These are phyloP conservation scores for Aspergillus udagawae DNA, from an alignment of 2,329 filamentous ascomycete genomes.

Conservation along the genomic window DNA sequence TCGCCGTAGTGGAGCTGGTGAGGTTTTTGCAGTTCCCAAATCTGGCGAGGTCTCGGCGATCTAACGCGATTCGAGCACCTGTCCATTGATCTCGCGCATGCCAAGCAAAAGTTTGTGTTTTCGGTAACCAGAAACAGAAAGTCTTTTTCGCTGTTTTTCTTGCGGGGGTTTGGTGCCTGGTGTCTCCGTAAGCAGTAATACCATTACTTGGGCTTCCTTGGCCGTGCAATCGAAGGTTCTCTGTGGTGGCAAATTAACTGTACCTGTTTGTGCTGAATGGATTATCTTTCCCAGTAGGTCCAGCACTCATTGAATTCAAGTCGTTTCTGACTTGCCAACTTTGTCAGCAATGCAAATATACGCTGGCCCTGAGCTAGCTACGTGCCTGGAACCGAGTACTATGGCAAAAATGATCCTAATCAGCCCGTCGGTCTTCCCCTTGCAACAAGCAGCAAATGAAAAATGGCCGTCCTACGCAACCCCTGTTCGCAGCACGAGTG, in stretches of 20 bases:
- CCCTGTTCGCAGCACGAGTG: neutral
- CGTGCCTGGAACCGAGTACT: neutral
- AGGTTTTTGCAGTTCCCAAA: no score
- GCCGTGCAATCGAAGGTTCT: neutral
- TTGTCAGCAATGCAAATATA: neutral
- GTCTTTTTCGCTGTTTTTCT: neutral
- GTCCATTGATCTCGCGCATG: no score
- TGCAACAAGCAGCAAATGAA: constrained; percentile 2
- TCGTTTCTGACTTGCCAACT: neutral
- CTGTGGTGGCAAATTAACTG: neutral
- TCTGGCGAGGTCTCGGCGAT: no score
- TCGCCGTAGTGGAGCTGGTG: no score
- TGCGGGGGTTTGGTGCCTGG: neutral
- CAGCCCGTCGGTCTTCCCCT: neutral
- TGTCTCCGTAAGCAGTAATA: neutral
- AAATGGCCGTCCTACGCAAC: neutral
- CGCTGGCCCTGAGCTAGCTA: neutral
- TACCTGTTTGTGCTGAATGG: neutral
- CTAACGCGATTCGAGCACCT: no score
- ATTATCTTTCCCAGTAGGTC: neutral
- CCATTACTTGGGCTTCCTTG: neutral
- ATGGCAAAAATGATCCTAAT: neutral
- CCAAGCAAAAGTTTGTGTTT: no score
- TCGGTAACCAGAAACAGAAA: no score
- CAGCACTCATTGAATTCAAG: neutral